Conservation (phyloP, 2,329 filamentous ascomycete species). For the Polytolypa hystricis region DNA sequence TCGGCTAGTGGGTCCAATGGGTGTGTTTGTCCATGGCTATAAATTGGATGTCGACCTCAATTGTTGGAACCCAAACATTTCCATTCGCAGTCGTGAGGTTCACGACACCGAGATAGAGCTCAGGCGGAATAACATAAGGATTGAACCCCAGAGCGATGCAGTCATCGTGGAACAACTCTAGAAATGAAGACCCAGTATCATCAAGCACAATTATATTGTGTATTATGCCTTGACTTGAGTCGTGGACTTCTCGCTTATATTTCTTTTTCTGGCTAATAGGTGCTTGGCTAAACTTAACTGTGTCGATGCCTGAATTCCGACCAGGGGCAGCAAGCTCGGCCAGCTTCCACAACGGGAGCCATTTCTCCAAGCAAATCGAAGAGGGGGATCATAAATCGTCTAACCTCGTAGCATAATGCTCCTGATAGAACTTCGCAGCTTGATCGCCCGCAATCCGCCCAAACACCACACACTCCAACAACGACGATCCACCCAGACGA, state of each 20-base stretch:
- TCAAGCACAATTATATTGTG: neutral
- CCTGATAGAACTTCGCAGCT: constrained; percentile 27
- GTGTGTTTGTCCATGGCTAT: neutral
- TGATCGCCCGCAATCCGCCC: constrained; percentile 46
- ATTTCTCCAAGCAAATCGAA: no score
- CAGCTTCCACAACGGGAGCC: no score
- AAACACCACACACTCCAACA: constrained; percentile 55
- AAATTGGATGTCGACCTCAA: neutral
- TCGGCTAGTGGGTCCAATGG: neutral
- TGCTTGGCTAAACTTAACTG: no score
- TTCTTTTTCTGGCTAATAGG: no score
- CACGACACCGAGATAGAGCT: neutral
- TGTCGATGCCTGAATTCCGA: no score
- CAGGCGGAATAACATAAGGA: neutral
- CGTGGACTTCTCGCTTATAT: no score
- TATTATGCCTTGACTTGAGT: no score
- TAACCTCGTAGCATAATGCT: no score
- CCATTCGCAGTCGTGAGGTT: neutral
- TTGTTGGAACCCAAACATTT: neutral
- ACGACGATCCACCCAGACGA: constrained; percentile 48
- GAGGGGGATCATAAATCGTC: no score
- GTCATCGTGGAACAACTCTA: neutral
- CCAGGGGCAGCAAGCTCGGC: no score
- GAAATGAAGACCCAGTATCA: neutral
- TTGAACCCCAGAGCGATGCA: neutral